Percentiles rank a stretch among this genome's conserved stretches.
These are phyloP conservation scores for Martensiomyces pterosporus DNA, from an alignment of 192 early-diverging fungal genomes.

Conservation along the genomic window DNA sequence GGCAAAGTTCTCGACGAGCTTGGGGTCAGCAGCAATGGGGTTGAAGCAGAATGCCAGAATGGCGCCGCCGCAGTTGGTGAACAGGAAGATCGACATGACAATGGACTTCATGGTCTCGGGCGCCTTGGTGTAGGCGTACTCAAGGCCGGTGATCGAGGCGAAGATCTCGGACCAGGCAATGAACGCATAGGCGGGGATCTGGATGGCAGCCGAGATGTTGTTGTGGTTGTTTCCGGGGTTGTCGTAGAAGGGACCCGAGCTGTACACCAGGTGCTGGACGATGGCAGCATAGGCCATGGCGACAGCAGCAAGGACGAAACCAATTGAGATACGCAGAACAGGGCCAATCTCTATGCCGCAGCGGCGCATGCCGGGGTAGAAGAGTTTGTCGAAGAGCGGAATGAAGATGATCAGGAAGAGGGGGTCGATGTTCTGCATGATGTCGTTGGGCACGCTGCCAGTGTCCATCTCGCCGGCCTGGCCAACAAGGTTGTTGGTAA, in stretches of 20 bases:
- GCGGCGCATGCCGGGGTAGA: constrained; percentile 59
- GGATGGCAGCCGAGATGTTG: constrained; percentile 55
- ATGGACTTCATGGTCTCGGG: constrained; percentile 63
- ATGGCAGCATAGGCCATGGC: constrained; percentile 60
- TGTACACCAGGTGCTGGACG: constrained; percentile 63
- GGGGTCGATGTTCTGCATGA: constrained; percentile 67
- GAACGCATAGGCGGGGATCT: constrained; percentile 58
- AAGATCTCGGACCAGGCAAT: constrained; percentile 67
- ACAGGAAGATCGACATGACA: constrained; percentile 67
- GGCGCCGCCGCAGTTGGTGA: constrained; percentile 53
- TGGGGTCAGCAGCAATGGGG: constrained; percentile 56
- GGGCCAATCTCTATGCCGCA: constrained; percentile 54
- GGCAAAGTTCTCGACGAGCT: constrained; percentile 35
- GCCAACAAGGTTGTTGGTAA: constrained; percentile 59
- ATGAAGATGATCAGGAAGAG: constrained; percentile 64
- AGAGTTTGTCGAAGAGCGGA: constrained; percentile 60
- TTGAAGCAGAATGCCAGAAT: constrained; percentile 58
- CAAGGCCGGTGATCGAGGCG: constrained; percentile 64
- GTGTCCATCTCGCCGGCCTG: constrained; percentile 56
- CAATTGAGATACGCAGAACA: constrained; percentile 61
- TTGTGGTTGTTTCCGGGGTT: constrained; percentile 43
- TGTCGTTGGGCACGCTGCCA: constrained; percentile 59
- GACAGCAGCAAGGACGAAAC: constrained; percentile 57
- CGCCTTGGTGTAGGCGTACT: constrained; percentile 65
- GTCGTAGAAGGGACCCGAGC: constrained; percentile 52